Base-by-base conservation (phyloP, 192 early-diverging fungal genomes). In the Diversispora epigaea region DNA sequence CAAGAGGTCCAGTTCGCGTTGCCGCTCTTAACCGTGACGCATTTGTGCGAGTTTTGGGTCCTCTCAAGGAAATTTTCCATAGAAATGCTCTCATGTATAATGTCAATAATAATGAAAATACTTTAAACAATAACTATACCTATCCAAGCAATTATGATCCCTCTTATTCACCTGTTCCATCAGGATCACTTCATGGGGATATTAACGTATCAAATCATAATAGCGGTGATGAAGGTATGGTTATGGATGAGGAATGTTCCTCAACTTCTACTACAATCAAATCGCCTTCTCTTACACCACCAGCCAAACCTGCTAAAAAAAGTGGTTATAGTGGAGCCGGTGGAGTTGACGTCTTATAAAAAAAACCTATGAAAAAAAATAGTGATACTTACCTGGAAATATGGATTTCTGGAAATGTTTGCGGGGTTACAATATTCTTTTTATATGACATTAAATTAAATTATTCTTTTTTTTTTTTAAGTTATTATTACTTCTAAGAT, bases 1-100 rank as follows among this genome's bases (percentile, higher is more conserved):
- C 90, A 14, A 81, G 77, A 54, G 89, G 90, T 45, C 71, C 80
- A 4, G 76, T 91, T 54, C 90, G 89, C 77, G 81, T 85, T 67
- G 89, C 88, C 10, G 86, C 86, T 11, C 71, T 91, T 11, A 86
- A 84, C 58, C 87, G 87, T 74, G 87, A 90, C 83, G 85, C 89
- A 5, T 91, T 91, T 76, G 86, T 85, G 21, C 84, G 90, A 56
- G 80, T 91, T 19, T 81, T 91, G 10, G 88, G 89, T 6, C 86
- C 90, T 19, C 45, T 75, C n/a, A 82, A 86, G 19, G 89, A 89
- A 71, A 91, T 89, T 65, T 83, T 91, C 69, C 86, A 88, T 68
- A 73, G 89, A 57, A 90, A 91, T 74, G 86, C 86, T 17, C 76
- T 71, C 65, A 84, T 86, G 70, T 91, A 91, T 76, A 78, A 76